Evolutionary conservation across 371 early-diverging fungal genomes (phyloP), one percentile per base, ranked within the genome.

Genomic region (Chytridium lagenaria): DNA sequence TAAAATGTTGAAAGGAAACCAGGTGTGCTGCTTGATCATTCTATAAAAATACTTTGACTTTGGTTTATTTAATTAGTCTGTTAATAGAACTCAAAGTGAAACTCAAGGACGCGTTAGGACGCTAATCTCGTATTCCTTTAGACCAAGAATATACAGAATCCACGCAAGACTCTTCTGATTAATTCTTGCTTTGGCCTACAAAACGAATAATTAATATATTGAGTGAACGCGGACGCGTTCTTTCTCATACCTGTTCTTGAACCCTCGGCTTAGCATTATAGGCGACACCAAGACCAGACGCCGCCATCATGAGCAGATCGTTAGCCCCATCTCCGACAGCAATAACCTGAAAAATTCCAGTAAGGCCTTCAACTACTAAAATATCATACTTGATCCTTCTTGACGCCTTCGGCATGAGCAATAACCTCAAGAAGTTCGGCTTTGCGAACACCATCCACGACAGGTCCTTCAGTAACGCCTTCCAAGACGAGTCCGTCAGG

Each of bases 291-390:
- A 99, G 83, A 69, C 99, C 95, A 52, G 99, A 95, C 77, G 91
- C 93, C 52, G 90, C 93, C 63, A 99, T 80, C 99, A 99, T 99
- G 82, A 90, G 89, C 69, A 99, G 81, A 82, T 99, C 99, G 80
- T 99, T 99, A 34, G 99, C 99, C 50, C 99, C 99, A 82, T 99
- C 99, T 36, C 99, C 99, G 0, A 99, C 95, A 7, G 98, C 97
- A 74, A 99, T 91, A 16, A 98, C 95, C 86, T 91, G 67, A 0
- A 51, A 57, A n/a, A 50, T 36, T 28, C 19, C 16, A 50, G 33
- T 57, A 38, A 38, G 7, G 23, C 33, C 15, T 3, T 57, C 44
- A 52, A 73, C 10, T 2, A 2, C 23, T 22, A 37, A 37, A 30
- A 2, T 22, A 33, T 59, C 65, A 19, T 12, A 83, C 80, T 75